Evolutionary conservation across 2,329 filamentous ascomycete species (phyloP).

Genomic region (Paraphaeosphaeria minitans): DNA sequence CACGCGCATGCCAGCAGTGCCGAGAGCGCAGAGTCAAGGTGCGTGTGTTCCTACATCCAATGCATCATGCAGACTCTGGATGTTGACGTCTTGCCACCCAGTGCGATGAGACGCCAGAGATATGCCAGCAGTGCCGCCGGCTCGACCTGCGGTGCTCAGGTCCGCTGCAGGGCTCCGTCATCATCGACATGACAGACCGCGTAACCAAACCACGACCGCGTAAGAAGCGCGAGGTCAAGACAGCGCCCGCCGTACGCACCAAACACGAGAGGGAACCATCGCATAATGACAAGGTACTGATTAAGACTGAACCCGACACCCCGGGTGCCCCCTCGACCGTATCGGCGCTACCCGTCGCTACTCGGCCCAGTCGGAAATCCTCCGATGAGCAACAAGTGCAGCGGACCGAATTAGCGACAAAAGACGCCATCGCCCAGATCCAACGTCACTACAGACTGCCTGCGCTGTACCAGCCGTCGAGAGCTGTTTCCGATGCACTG

Average conservation of each 20-base stretch:
- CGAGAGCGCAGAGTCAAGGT: conserved; percentile 44
- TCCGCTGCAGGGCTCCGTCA: conserved; percentile 38
- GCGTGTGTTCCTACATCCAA: neutral
- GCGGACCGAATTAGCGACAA: conserved; percentile 17
- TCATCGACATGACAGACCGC: conserved; percentile 44
- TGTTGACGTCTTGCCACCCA: conserved; percentile 14
- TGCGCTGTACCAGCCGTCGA: conserved; percentile 32
- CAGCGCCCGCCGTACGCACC: conserved; percentile 8
- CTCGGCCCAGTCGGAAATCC: conserved; percentile 8
- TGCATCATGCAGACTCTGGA: neutral
- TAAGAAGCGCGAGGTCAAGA: conserved; percentile 25
- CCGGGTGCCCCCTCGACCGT: neutral
- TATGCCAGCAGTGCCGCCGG: conserved; percentile 36
- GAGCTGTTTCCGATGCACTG: conserved; percentile 26
- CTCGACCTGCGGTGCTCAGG: conserved; percentile 39
- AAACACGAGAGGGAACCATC: conserved; percentile 10
- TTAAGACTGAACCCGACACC: conserved; percentile 9
- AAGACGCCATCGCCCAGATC: conserved; percentile 30
- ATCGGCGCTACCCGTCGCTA: conserved; percentile 10
- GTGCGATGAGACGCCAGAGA: conserved; percentile 41
- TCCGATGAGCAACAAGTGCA: conserved; percentile 3
- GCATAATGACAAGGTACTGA: conserved; percentile 3
- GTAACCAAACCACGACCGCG: conserved; percentile 32
- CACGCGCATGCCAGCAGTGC: conserved; percentile 42
- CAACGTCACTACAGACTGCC: conserved; percentile 32